Conservation (phyloP, 352 stramenopile species). For the Phytophthora pisi region DNA sequence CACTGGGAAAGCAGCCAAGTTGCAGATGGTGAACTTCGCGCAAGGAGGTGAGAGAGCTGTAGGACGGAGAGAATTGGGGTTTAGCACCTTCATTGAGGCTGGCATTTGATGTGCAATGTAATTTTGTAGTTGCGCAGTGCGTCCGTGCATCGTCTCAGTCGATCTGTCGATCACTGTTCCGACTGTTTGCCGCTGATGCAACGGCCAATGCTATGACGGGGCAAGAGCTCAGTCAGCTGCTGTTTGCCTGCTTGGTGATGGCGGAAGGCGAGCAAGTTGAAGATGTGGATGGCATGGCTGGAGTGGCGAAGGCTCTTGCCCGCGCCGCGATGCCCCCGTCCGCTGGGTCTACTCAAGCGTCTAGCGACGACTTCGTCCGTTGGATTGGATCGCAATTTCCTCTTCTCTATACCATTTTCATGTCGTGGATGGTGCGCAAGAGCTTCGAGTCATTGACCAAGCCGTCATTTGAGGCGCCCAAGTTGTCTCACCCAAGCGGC, state of each 20-base stretch:
- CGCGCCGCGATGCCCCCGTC: slow-evolving; percentile 43
- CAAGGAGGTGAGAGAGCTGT: slow-evolving; percentile 54
- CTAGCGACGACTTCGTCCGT: slow-evolving; percentile 64
- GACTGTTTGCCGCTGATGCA: slow-evolving; percentile 48
- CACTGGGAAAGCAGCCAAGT: slow-evolving; percentile 3
- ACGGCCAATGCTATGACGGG: slow-evolving; percentile 43
- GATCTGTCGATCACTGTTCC: slow-evolving; percentile 59
- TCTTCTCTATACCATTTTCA: slow-evolving; percentile 78
- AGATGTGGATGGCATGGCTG: slow-evolving; percentile 36
- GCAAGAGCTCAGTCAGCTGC: slow-evolving; percentile 46
- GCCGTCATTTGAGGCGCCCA: slow-evolving; percentile 54
- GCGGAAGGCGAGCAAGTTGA: slow-evolving; percentile 43
- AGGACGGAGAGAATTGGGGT: background rate
- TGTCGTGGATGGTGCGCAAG: slow-evolving; percentile 69
- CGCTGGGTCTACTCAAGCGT: slow-evolving; percentile 22
- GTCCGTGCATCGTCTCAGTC: slow-evolving; percentile 68
- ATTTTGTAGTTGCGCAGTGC: slow-evolving; percentile 60
- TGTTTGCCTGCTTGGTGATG: slow-evolving; percentile 65
- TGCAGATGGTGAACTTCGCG: slow-evolving; percentile 62
- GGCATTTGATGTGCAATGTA: background rate
- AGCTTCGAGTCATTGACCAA: slow-evolving; percentile 58
- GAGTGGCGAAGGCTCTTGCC: slow-evolving; percentile 49
- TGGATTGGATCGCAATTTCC: slow-evolving; percentile 70
- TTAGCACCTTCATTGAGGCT: background rate
- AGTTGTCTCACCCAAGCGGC: slow-evolving; percentile 62